These are phyloP conservation scores for Sclerotinia sclerotiorum DNA, from an alignment of 2,329 filamentous ascomycete species.

Conservation along the genomic window DNA sequence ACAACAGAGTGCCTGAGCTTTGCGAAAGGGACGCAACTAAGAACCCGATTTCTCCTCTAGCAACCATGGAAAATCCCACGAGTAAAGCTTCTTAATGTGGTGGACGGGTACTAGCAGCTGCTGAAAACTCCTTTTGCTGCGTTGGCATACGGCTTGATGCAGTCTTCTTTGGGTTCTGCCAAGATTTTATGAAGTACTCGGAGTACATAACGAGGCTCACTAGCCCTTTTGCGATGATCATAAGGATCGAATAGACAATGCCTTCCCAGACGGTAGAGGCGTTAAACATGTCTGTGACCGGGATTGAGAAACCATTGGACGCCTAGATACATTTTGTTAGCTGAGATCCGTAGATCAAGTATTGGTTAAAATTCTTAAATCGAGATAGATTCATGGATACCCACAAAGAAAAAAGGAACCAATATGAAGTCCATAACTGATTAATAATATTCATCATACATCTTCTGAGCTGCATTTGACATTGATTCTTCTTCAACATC, in stretches of 20 bases:
- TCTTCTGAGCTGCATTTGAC: slow-evolving; percentile 18
- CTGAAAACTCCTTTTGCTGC: background rate
- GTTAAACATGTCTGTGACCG: slow-evolving; percentile 67
- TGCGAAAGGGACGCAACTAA: slow-evolving; percentile 70
- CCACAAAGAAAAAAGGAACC: slow-evolving; percentile 62
- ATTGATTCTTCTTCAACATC: background rate
- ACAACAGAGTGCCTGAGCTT: slow-evolving; percentile 43
- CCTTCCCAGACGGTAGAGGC: slow-evolving; percentile 68
- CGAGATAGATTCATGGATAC: slow-evolving; percentile 32
- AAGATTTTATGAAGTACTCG: slow-evolving; percentile 23
- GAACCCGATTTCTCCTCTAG: slow-evolving; percentile 78
- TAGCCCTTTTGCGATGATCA: slow-evolving; percentile 61
- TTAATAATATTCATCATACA: slow-evolving; percentile 38
- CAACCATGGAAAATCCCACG: slow-evolving; percentile 60
- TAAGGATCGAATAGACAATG: slow-evolving; percentile 68
- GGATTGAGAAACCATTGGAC: slow-evolving; percentile 75
- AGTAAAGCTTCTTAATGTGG: slow-evolving; percentile 28
- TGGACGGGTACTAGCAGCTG: slow-evolving; percentile 22
- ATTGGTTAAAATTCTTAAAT: background rate
- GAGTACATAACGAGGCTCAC: slow-evolving; percentile 49
- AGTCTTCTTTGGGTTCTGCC: background rate
- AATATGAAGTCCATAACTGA: slow-evolving; percentile 46
- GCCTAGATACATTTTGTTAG: slow-evolving; percentile 41
- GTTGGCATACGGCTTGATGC: background rate
- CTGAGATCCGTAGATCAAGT: background rate